A percentile compares a stretch with the other conserved stretches of the same genome.
These are phyloP conservation scores for Kodamaea arcana DNA, from an alignment of 1,139 yeast species.

Conservation along the genomic window DNA sequence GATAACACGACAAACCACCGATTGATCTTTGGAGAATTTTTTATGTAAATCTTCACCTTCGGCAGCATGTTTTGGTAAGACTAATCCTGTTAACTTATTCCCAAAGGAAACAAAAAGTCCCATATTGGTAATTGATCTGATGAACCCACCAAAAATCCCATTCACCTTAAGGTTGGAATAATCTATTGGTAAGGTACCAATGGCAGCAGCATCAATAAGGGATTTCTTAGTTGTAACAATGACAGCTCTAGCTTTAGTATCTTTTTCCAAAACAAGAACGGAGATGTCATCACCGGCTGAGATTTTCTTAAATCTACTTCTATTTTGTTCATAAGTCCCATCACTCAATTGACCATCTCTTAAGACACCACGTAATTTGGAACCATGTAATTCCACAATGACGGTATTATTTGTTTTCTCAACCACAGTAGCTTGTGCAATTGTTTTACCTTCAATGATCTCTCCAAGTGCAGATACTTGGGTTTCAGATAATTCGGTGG, in stretches of 20 bases:
- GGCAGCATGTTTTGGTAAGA: slow-evolving; percentile 70
- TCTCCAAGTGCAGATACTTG: slow-evolving; percentile 48
- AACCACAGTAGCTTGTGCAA: slow-evolving; percentile 59
- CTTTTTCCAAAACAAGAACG: slow-evolving; percentile 67
- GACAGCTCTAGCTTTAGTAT: slow-evolving; percentile 54
- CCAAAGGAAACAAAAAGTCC: slow-evolving; percentile 87
- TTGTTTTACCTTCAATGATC: slow-evolving; percentile 57
- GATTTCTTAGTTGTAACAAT: slow-evolving; percentile 63
- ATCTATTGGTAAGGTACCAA: slow-evolving; percentile 49
- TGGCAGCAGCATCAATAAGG: slow-evolving; percentile 60
- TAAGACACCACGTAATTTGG: slow-evolving; percentile 65
- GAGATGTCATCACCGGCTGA: slow-evolving; percentile 58
- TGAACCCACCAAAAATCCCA: slow-evolving; percentile 61
- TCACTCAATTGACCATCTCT: slow-evolving; percentile 74
- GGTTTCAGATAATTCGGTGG: slow-evolving; percentile 46
- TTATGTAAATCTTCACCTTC: slow-evolving; percentile 54
- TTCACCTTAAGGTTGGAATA: slow-evolving; percentile 53
- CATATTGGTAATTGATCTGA: slow-evolving; percentile 68
- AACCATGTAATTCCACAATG: slow-evolving; percentile 58
- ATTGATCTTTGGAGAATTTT: slow-evolving; percentile 59
- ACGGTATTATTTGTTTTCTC: slow-evolving; percentile 75
- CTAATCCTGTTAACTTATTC: slow-evolving; percentile 76
- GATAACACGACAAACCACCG: slow-evolving; percentile 62
- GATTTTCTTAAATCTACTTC: slow-evolving; percentile 56
- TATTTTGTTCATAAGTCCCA: slow-evolving; percentile 67